phyloP scores from a whole-genome alignment of 2,329 filamentous ascomycete species.

The Hypoxylon sp. region DNA sequence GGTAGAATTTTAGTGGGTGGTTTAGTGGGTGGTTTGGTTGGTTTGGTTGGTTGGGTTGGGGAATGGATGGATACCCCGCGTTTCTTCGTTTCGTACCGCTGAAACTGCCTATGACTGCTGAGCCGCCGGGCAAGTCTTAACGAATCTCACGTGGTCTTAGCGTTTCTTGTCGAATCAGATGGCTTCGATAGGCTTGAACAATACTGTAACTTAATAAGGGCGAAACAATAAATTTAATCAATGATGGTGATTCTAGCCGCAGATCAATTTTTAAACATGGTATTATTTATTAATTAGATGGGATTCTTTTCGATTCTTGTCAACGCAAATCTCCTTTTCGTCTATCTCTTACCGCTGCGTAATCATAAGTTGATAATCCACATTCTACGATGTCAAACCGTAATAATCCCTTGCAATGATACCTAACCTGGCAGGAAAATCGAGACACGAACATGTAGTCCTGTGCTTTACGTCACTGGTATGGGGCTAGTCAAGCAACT shows the following conservation, averaged over 20 bases:
- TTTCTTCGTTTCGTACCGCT: conserved; percentile 6
- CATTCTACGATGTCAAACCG: neutral
- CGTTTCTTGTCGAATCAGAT: conserved; percentile 14
- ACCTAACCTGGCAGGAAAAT: no score
- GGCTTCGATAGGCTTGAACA: conserved; percentile 12
- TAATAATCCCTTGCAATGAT: no score
- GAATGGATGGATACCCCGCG: conserved; percentile 24
- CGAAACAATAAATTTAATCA: conserved; percentile 24
- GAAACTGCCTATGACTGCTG: neutral
- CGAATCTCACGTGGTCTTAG: conserved; percentile 26
- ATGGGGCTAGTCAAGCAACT: conserved; percentile 19
- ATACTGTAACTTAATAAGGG: no score
- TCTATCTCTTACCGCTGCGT: neutral
- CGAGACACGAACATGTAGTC: no score
- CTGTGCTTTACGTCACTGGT: conserved; percentile 30
- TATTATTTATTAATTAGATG: no score
- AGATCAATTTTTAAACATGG: no score
- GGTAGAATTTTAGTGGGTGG: conserved; percentile 22
- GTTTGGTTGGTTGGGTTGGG: no score
- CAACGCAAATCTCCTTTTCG: neutral
- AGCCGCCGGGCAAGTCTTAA: conserved; percentile 6
- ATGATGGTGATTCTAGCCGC: conserved; percentile 21
- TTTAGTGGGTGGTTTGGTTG: no score
- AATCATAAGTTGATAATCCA: neutral
- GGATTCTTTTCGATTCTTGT: no score